phyloP scores from a whole-genome alignment of 2,329 filamentous ascomycete species.

The Rhinocladiella similis region DNA sequence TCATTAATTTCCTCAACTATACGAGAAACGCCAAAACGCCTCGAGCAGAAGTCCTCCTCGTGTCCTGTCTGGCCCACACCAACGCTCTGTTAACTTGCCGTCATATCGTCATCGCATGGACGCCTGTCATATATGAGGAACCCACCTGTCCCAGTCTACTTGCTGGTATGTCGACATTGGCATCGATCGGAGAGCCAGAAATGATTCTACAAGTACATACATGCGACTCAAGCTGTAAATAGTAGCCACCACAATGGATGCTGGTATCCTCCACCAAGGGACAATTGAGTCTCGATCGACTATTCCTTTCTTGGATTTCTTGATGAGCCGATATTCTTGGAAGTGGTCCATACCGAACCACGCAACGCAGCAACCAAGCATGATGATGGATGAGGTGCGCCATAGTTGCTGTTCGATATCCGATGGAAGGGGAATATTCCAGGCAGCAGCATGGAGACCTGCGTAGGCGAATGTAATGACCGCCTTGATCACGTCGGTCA shows the following conservation, averaged over 20 bases:
- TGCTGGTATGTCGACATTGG: constrained; percentile 8
- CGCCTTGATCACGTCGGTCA: no score
- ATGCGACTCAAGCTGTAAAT: constrained; percentile 2
- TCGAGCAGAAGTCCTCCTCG: no score
- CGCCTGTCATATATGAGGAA: constrained; percentile 5
- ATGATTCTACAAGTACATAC: constrained; percentile 10
- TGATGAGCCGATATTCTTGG: constrained; percentile 1
- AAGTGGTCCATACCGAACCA: constrained; percentile 14
- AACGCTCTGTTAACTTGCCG: neutral
- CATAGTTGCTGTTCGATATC: constrained; percentile 27
- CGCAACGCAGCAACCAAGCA: constrained; percentile 7
- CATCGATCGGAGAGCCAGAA: constrained; percentile 5
- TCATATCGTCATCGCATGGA: constrained; percentile 3
- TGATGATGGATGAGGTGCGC: constrained; percentile 15
- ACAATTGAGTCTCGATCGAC: constrained; percentile 2
- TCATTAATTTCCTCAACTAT: no score
- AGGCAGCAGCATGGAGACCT: constrained; percentile 29
- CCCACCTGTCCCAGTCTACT: constrained; percentile 11
- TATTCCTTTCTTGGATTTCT: constrained; percentile 1
- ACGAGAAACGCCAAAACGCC: no score
- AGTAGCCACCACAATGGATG: constrained; percentile 5
- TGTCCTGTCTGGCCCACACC: no score
- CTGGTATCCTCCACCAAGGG: constrained; percentile 14
- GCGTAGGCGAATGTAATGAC: constrained; percentile 24
- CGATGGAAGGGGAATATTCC: constrained; percentile 32